Base-by-base conservation (phyloP, 2,329 filamentous ascomycete species). In the Penicillium brasilianum region DNA sequence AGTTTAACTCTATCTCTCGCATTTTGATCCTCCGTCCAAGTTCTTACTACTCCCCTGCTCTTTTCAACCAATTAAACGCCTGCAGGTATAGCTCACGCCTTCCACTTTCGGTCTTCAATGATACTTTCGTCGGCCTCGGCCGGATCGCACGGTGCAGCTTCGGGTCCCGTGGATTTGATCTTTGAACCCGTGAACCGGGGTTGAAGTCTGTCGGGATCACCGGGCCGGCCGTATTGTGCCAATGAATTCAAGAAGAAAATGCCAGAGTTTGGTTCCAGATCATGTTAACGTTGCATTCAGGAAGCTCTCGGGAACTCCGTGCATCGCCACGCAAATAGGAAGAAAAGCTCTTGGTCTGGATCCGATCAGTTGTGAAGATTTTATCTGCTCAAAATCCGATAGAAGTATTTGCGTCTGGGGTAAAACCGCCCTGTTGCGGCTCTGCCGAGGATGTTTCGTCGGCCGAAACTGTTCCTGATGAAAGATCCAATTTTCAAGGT, bases 161-260 rank as follows among this genome's bases (percentile, higher is more conserved):
- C 55, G 43, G 32, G 30, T 50, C 4, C 48, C 57, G 32, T 41
- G 51, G 16, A 20, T 39, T 39, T 41, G 32, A 25, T 25, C 34
- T 11, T 4, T 28, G 55, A 59, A 49, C 62, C 34, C 11, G 11
- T 28, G 55, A 61, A 49, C 62, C 62, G 56, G 9, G 57, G 62
- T 61, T 61, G 30, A 43, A 22, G 6, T n/a, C 16, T 39, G 41
- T 8, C 48, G 48, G 48, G 3, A 5, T 14, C n/a, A 11, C 14
- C 25, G 13, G 28, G 22, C 44, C 14, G n/a, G 44, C 44, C 44
- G n/a, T 30, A 30, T 48, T 16, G 25, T n/a, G 20, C 8, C 4
- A 18, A 22, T 13, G 7, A 30, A 22, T 30, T 11, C 25, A 8
- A 44, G 22, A 14, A 28, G 25, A 32, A 32, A 25, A 28, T 28